Evolutionary conservation across 768 basidiomycete species (phyloP), one percentile per base, ranked within the genome.

Genomic region (Symmetrospora coprosmae): DNA sequence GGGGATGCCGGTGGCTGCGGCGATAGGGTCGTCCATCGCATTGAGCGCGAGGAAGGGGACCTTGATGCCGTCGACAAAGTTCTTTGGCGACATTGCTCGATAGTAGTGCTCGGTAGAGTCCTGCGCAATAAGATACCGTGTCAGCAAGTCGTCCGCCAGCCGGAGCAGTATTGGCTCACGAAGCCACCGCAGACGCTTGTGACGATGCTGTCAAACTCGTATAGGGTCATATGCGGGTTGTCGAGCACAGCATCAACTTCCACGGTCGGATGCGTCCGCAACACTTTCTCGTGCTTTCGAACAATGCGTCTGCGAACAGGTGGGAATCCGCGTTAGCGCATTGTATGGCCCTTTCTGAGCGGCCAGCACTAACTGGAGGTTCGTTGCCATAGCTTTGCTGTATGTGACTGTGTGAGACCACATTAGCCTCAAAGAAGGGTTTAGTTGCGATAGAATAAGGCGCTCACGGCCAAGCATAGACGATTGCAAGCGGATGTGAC

Each of bases 1-100:
- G 6, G 71, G 70, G 25, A 50, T 67, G 41, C 4, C 74, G 75
- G 64, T 79, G 80, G 25, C 75, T 76, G 59, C 75, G 76, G 86
- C 81, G 39, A 87, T 78, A 19, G 86, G 86, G 71, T 87, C 86
- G 70, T 87, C 84, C 23, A 77, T 78, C 17, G 86, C 78, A 67
- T 83, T 85, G 60, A 88, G 77, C 5, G 82, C 79, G 7, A 90
- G 77, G 71, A 82, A 82, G 14, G 87, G 87, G 30, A 88, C 80
- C 41, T 74, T 76, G 65, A 89, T 77, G 58, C 78, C 73, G 55
- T 72, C 71, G 27, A 87, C 72, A 48, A 80, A 74, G 37, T 80
- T 80, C 68, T 80, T 82, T 5, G 85, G 82, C 5, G 76, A 75
- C 67, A 76, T 76, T 51, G 70, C 66, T 65, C 79, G 78, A 67